Evolutionary conservation across 2,329 filamentous ascomycete genomes (phyloP).

Genomic region (Apiospora hydei): DNA sequence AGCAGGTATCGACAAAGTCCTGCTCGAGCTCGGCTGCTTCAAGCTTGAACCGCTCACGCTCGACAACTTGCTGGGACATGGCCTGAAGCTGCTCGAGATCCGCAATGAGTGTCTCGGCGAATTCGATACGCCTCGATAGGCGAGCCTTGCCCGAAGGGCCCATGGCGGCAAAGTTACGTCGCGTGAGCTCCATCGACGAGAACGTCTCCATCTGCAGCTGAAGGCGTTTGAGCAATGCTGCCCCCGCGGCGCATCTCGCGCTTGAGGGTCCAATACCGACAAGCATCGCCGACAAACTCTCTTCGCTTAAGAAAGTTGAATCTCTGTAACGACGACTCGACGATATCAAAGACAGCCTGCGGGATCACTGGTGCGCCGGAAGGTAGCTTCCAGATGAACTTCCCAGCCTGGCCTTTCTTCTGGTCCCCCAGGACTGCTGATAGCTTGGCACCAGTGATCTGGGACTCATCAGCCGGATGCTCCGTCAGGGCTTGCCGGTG

Average conservation of each 20-base stretch:
- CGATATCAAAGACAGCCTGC: constrained; percentile 83
- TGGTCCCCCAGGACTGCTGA: constrained; percentile 77
- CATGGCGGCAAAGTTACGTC: constrained; percentile 95
- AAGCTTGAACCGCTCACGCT: constrained; percentile 80
- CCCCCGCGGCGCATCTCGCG: constrained; percentile 91
- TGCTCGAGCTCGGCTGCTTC: constrained; percentile 78
- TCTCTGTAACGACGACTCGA: constrained; percentile 81
- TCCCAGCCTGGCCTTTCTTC: constrained; percentile 73
- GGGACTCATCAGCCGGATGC: constrained; percentile 80
- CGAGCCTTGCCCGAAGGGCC: constrained; percentile 81
- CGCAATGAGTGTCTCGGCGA: constrained; percentile 76
- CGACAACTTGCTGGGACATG: constrained; percentile 74
- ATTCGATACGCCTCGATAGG: constrained; percentile 84
- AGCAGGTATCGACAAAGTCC: constrained; percentile 84
- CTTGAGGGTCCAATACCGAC: constrained; percentile 98
- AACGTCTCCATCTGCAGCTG: constrained; percentile 97
- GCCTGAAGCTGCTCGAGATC: constrained; percentile 80
- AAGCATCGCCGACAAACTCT: constrained; percentile 90
- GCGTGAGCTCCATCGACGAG: constrained; percentile 95
- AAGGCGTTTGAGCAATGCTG: constrained; percentile 88
- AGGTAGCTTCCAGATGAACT: constrained; percentile 87
- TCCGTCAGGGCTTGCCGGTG: constrained; percentile 70
- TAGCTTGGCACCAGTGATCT: constrained; percentile 83
- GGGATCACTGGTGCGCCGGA: constrained; percentile 96
- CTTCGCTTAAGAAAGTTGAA: constrained; percentile 86